Evolutionary conservation across 1,284 basidiomycete genomes (phyloP).

Genomic region (Bjerkandera adusta): DNA sequence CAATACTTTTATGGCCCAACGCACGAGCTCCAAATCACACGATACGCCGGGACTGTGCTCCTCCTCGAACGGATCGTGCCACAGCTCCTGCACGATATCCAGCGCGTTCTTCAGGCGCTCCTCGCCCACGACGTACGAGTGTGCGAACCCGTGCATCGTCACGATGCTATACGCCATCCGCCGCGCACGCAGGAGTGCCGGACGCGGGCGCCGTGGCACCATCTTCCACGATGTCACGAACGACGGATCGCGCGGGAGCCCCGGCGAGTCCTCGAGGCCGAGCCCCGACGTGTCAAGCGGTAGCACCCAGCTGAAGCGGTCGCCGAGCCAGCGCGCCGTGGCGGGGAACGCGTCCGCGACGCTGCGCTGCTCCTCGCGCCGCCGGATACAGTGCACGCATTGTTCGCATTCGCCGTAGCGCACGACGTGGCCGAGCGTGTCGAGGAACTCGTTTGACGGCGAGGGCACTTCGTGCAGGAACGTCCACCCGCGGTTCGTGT

Average conservation of each 20-base stretch:
- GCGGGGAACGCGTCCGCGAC: slow-evolving; percentile 13
- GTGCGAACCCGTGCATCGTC: not conserved
- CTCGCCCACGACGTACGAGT: slow-evolving; percentile 2
- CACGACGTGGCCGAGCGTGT: not conserved
- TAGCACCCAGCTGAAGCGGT: slow-evolving; percentile 22
- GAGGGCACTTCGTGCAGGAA: slow-evolving; percentile 7
- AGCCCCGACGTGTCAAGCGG: slow-evolving; percentile 18
- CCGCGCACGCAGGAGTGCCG: no score
- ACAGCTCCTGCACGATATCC: slow-evolving; percentile 2
- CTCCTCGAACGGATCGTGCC: no score
- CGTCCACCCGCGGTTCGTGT: slow-evolving; percentile 24
- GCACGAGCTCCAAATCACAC: no score
- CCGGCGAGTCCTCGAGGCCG: slow-evolving; percentile 1
- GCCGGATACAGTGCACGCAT: not conserved
- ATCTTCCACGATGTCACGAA: slow-evolving; percentile 10
- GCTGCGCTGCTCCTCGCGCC: slow-evolving; percentile 7
- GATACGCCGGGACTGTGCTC: no score
- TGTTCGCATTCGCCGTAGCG: not conserved
- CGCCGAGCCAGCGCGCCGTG: slow-evolving; percentile 25
- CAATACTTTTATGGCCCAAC: no score
- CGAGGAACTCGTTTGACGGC: not conserved
- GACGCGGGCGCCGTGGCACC: not conserved
- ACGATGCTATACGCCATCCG: not conserved
- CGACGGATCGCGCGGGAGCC: slow-evolving; percentile 10
- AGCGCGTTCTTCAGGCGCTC: slow-evolving; percentile 1